Base-by-base conservation (phyloP, 2,329 filamentous ascomycete genomes). In the Hortaea werneckii region DNA sequence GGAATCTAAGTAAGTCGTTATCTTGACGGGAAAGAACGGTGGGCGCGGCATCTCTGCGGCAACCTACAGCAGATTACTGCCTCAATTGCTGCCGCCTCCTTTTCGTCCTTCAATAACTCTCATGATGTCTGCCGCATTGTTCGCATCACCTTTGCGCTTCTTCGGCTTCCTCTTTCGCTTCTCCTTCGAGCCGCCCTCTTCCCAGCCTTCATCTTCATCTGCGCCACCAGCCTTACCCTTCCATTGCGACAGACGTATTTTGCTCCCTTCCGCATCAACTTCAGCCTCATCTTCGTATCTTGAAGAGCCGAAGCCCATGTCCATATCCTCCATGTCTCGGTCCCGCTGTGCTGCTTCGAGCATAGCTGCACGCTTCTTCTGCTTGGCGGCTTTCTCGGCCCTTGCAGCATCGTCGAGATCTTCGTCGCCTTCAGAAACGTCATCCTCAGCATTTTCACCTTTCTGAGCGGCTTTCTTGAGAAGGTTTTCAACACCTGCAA, bases 221-320 rank as follows among this genome's bases (percentile, higher is more conserved):
- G 61, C 66, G 1, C 71, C 74, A 9, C 70, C 75, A 20, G 72
- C 77, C 73, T 59, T 46, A 2, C 66, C 69, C 44, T 69, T 72
- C 71, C 85, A 86, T 57, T 79, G 69, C 35, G 78, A 80, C 45
- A 89, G 65, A 67, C 85, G 86, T 51, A 87, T 68, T 54, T 76
- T 80, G 38, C 71, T 61, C 8, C 73, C 56, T 8, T 54, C 61
- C 67, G 70, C 62, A 37, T 88, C 85, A 52, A 83, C 77, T 52
- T 94, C 89, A 49, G 89, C 89, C 42, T 89, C 88, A 58, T 95
- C 92, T 44, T 86, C 88, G 58, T 87, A 83, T 28, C 90, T 77
- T 59, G 84, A 92, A 13, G 82, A 86, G 30, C 92, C 92, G 60
- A 98, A 96, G 49, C 89, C 90, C 73, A 96, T 79, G 60, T 98